Conservation (phyloP, 768 basidiomycete species). For the Xerocomus spinulosus region DNA sequence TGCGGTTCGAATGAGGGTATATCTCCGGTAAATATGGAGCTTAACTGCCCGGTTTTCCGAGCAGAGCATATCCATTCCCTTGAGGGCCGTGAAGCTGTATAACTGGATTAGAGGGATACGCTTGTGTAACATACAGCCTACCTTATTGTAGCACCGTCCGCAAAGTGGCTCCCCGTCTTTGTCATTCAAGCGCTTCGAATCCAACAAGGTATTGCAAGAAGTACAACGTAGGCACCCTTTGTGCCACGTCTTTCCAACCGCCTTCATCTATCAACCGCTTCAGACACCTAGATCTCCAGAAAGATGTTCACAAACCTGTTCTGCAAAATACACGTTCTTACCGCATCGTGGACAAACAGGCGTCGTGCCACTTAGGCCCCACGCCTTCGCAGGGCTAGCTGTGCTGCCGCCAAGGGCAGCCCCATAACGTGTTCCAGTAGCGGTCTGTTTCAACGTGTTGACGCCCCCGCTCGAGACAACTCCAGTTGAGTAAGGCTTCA, state of each 20-base stretch:
- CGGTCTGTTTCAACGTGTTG: slow-evolving; percentile 36
- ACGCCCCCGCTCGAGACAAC: slow-evolving; percentile 4
- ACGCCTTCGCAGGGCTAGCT: slow-evolving; percentile 41
- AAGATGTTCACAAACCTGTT: slow-evolving; percentile 48
- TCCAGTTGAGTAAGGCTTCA: slow-evolving; percentile 26
- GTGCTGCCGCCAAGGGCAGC: slow-evolving; percentile 45
- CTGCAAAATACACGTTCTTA: slow-evolving; percentile 81
- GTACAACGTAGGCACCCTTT: slow-evolving; percentile 74
- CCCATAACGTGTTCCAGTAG: slow-evolving; percentile 68
- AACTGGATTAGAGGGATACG: slow-evolving; percentile 1
- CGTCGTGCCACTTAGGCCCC: slow-evolving; percentile 47
- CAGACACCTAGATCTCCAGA: background rate
- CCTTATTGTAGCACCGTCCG: slow-evolving; percentile 70
- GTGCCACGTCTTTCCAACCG: slow-evolving; percentile 76
- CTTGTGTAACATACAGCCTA: slow-evolving; percentile 6
- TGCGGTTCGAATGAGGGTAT: background rate
- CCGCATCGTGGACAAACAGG: slow-evolving; percentile 66
- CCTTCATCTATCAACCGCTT: slow-evolving; percentile 54
- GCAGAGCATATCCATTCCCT: slow-evolving; percentile 70
- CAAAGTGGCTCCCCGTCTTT: slow-evolving; percentile 72
- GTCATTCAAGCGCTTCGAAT: slow-evolving; percentile 68
- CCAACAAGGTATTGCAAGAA: slow-evolving; percentile 64
- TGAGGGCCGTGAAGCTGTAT: slow-evolving; percentile 67
- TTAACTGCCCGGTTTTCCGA: slow-evolving; percentile 48
- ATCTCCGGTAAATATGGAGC: background rate